Evolutionary conservation across 495 filamentous ascomycete species (phyloP).

Genomic region (Daldinia concentrica): DNA sequence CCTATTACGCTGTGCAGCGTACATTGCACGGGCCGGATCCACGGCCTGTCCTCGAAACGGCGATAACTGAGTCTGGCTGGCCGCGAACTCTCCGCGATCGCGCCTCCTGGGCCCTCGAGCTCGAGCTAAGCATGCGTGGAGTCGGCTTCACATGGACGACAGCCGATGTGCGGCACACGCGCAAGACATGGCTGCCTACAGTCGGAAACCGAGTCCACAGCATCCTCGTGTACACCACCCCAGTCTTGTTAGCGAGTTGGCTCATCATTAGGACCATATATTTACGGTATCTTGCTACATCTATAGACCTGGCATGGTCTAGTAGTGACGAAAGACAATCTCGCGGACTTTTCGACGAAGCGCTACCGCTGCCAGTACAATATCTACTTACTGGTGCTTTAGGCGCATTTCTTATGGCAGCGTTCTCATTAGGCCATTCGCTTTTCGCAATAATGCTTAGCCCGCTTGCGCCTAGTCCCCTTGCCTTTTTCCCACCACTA

Average conservation of each 20-base stretch:
- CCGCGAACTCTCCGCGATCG: conserved; percentile 24
- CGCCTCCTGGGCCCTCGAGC: conserved; percentile 36
- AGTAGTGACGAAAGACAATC: neutral
- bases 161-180: conserved; percentile 36
- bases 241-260: conserved; percentile 15
- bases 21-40: conserved; percentile 20
- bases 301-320: neutral
- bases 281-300: conserved; percentile 17
- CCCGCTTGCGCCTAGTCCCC: conserved; percentile 29
- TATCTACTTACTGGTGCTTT: conserved; percentile 27
- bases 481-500: conserved; percentile 35
- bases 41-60: conserved; percentile 26
- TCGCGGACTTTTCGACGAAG: conserved; percentile 26
- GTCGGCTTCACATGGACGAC: conserved; percentile 37
- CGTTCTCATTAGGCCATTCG: conserved; percentile 31
- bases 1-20: conserved; percentile 15
- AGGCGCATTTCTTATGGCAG: conserved; percentile 37
- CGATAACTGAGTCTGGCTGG: conserved; percentile 29
- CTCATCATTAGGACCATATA: conserved; percentile 10
- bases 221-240: conserved; percentile 13
- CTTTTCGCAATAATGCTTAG: conserved; percentile 26
- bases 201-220: conserved; percentile 26
- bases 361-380: conserved; percentile 6
- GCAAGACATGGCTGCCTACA: conserved; percentile 30
- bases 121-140: conserved; percentile 36